Base-by-base conservation (phyloP, 495 filamentous ascomycete species). In the Penicillium cosmopolitanum region DNA sequence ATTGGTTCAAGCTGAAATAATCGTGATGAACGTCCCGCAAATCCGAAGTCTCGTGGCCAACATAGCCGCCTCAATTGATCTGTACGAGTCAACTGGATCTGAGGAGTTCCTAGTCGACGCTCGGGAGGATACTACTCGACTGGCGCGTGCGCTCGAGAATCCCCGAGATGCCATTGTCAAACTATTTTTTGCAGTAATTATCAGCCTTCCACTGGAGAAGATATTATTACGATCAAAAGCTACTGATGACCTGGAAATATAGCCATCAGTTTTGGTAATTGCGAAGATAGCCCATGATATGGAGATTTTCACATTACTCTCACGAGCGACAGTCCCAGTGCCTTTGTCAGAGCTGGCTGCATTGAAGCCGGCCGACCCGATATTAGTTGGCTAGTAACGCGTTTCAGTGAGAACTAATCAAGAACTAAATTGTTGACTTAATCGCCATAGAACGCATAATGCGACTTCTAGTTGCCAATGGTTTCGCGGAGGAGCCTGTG, bases 251-350 rank as follows among this genome's bases (percentile, higher is more conserved):
- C n/a, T 18, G 2, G 1, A 12, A 12, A 48, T n/a, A 46, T 23
- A 55, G 40, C 53, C 53, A 18, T 12, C 42, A 1, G 25, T 55
- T 10, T 21, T 47, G 5, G 33, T 55, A 13, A 40, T 40, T 10
- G 36, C 46, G 9, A 55, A 47, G n/a, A 25, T 43, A n/a, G 57
- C 57, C 16, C 19, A 21, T 25, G 57, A 60, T 9, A 13, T 60
- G 43, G 23, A 25, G 5, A 42, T 60, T 21, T 60, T 60, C 57
- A 31, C 43, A 10, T 8, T 40, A 3, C 51, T 60, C 7, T 31
- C 51, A 11, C 12, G 28, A n/a, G 25, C 31, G 1, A 31, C 51
- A n/a, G 11, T 11, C 1, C 42, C 31, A 9, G 57, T 51, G 2
- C 34, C 43, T 16, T 60, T 44, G 13, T 5, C 31, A 28, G 43